phyloP scores from a whole-genome alignment of 305 asterid species.

The Ruellia speciosa region DNA sequence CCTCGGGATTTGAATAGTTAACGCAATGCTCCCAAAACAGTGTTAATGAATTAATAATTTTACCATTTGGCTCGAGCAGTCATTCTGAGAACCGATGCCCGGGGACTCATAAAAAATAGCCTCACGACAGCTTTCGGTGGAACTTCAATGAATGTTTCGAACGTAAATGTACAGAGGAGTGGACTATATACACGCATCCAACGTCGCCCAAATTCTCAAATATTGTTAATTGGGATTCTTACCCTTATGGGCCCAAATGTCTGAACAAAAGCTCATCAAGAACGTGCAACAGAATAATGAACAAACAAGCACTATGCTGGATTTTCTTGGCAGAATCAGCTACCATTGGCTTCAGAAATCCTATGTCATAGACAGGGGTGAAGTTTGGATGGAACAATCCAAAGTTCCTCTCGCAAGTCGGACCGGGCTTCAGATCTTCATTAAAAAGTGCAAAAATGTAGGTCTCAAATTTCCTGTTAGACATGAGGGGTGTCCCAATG shows the following conservation, averaged over 20 bases:
- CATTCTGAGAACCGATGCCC: slow-evolving; percentile 55
- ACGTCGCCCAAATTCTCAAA: no score
- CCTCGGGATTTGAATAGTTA: no score
- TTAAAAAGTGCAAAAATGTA: slow-evolving; percentile 62
- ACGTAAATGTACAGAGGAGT: no score
- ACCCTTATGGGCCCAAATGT: slow-evolving; percentile 39
- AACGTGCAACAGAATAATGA: slow-evolving; percentile 26
- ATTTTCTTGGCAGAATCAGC: slow-evolving; percentile 26
- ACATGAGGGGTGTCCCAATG: slow-evolving; percentile 71
- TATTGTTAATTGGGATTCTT: not conserved
- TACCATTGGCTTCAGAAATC: slow-evolving; percentile 43
- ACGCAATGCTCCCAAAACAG: no score
- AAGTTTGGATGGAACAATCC: slow-evolving; percentile 53
- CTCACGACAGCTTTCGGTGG: no score
- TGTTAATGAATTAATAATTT: not conserved
- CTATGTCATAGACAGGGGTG: slow-evolving; percentile 53
- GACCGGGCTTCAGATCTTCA: slow-evolving; percentile 66
- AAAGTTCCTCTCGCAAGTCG: slow-evolving; percentile 57
- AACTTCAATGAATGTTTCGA: no score
- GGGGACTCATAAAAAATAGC: slow-evolving; percentile 14
- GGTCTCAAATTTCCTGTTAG: slow-evolving; percentile 52
- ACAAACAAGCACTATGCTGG: slow-evolving; percentile 21
- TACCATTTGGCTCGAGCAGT: slow-evolving; percentile 81
- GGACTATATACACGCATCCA: no score
- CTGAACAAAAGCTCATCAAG: slow-evolving; percentile 30